Percentiles rank a stretch among this genome's conserved stretches.
These are phyloP conservation scores for Botryotinia globosa DNA, from an alignment of 2,329 filamentous ascomycete species.

Conservation along the genomic window DNA sequence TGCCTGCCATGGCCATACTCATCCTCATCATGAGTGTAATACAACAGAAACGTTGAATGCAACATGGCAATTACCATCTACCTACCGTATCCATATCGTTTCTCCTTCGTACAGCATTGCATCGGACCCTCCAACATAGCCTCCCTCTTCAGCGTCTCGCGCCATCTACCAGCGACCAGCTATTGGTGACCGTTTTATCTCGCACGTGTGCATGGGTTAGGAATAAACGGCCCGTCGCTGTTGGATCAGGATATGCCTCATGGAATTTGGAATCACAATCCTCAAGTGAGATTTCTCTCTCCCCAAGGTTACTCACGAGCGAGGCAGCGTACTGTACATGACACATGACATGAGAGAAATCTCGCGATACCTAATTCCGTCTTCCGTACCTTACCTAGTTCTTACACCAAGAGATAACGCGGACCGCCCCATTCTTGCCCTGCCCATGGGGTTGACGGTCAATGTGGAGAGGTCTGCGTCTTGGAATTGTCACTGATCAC, in stretches of 20 bases:
- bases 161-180: not conserved
- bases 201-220: not conserved
- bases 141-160: not conserved
- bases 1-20: not conserved
- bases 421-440: slow-evolving; percentile 2
- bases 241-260: not conserved
- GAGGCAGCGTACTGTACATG: not conserved
- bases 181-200: not conserved
- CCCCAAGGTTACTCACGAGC: not conserved
- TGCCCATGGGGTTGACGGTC: not conserved
- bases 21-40: not conserved
- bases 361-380: slow-evolving; percentile 1
- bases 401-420: not conserved
- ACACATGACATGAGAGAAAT: not conserved
- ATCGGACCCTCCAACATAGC: slow-evolving; percentile 9
- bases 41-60: slow-evolving; percentile 4
- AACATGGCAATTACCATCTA: not conserved
- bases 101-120: not conserved
- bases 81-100: not conserved
- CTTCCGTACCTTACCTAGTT: slow-evolving; percentile 5
- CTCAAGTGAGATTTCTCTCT: not conserved
- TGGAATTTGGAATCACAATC: not conserved
- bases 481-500: not conserved
- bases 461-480: not conserved
- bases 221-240: not conserved